Base-by-base conservation (phyloP, 768 basidiomycete species). In the Termitomyces sp. region DNA sequence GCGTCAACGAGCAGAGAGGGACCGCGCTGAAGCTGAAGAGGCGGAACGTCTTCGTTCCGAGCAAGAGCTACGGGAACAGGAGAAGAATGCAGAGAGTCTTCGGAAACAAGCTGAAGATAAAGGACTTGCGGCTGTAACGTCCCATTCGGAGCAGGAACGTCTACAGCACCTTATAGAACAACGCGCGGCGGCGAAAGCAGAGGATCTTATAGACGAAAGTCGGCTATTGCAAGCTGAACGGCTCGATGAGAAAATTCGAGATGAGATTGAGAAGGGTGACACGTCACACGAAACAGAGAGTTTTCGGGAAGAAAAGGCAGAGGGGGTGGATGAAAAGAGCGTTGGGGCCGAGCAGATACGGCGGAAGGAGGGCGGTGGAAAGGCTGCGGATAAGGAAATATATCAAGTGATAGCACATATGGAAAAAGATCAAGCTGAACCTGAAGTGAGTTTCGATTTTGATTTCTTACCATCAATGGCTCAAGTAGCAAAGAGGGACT, bases 1-100 rank as follows among this genome's bases (percentile, higher is more conserved):
- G 40, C 64, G 59, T 52, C 66, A 66, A 48, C 68, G 63, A 44
- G 70, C 66, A 41, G 73, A 77, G 54, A 61, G 68, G 52, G 73
- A 71, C 36, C 71, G 70, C 4, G 53, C 71, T 13, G 68, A 69
- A 49, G 68, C 63, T 27, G 71, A 74, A 63, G 72, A 72, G 45
- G 66, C 63, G 5, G 73, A 74, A 50, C 68, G 68, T n/a, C 48
- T 64, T 39, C 67, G 67, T 20, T 32, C 65, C 12, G 74, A 76
- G 60, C 57, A 69, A 33, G 68, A 70, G 55, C 61, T 67, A 49
- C 53, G 55, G 40, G 67, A 67, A n/a, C n/a, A n/a, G 53, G 64
- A 61, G 44, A 63, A 67, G 56, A 51, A 38, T 32, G 54, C 53
- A 15, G 65, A 64, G 42, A 57, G 56, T 41, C 54, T 62, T 25